Conservation (phyloP, 2,329 filamentous ascomycete genomes). For the Pyrenochaeta sp. region DNA sequence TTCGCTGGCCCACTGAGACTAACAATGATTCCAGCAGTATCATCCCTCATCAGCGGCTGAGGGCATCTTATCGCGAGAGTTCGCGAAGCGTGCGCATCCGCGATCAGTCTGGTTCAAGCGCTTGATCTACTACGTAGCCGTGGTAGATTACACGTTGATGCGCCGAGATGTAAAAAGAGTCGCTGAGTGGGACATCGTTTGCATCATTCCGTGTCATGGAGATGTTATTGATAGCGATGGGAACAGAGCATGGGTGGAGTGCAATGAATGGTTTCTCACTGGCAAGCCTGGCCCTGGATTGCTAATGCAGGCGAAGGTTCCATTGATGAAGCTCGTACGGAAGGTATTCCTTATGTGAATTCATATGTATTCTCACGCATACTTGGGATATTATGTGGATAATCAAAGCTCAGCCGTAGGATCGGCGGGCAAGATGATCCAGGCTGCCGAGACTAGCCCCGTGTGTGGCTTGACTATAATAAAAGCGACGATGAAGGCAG, state of each 20-base stretch:
- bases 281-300: not conserved
- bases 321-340: conserved; percentile 15
- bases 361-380: not conserved
- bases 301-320: not conserved
- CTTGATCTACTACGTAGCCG: conserved; percentile 21
- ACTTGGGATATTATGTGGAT: too few relatives aligned
- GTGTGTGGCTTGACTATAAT: too few relatives aligned
- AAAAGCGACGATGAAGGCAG: too few relatives aligned
- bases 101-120: conserved; percentile 21
- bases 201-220: conserved; percentile 24
- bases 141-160: conserved; percentile 18
- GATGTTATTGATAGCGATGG: conserved; percentile 16
- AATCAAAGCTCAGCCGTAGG: too few relatives aligned
- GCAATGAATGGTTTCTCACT: conserved; percentile 21
- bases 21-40: conserved; percentile 19
- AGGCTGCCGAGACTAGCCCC: too few relatives aligned
- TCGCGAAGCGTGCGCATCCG: conserved; percentile 22
- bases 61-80: conserved; percentile 14
- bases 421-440: too few relatives aligned
- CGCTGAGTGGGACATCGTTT: conserved; percentile 22
- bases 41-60: conserved; percentile 14
- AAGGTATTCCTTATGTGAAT: conserved; percentile 20
- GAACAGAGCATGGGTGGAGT: conserved; percentile 12
- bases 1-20: not conserved
- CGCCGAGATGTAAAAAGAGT: conserved; percentile 22